Evolutionary conservation across 179 eudicot genomes (phyloP).

Genomic region (Dionaea muscipula): DNA sequence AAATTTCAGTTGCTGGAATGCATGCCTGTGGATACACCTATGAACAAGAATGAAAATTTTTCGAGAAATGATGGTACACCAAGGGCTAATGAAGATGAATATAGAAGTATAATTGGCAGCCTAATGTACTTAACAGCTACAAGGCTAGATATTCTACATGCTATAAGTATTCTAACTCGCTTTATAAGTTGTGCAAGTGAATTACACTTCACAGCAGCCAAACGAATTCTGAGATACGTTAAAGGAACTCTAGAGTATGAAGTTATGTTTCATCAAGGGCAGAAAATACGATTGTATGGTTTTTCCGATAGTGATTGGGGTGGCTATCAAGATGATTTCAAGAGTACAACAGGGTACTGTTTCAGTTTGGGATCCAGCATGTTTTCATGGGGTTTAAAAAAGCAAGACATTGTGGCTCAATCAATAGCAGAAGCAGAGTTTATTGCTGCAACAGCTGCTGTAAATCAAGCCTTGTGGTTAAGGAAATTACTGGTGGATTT

Average conservation of each 20-base stretch:
- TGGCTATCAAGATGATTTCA: neutral
- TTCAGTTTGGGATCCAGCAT: neutral
- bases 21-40: neutral
- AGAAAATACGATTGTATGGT: neutral
- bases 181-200: slow-evolving; percentile 3
- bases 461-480: neutral
- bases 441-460: neutral
- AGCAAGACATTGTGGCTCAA: neutral
- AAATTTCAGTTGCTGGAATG: no score
- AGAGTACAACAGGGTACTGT: neutral
- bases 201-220: slow-evolving; percentile 11
- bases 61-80: slow-evolving; percentile 2
- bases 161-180: slow-evolving; percentile 8
- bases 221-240: slow-evolving; percentile 1
- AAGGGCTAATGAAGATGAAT: neutral
- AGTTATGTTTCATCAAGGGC: slow-evolving; percentile 1
- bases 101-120: slow-evolving; percentile 11
- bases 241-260: neutral
- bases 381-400: neutral
- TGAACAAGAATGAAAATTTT: slow-evolving; percentile 2
- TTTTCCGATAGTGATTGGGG: slow-evolving; percentile 2
- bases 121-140: slow-evolving; percentile 3
- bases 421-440: neutral
- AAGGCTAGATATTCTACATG: neutral
- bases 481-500: neutral